Evolutionary conservation across 495 filamentous ascomycete genomes (phyloP).

Genomic region (Mycothermus thermophilus): DNA sequence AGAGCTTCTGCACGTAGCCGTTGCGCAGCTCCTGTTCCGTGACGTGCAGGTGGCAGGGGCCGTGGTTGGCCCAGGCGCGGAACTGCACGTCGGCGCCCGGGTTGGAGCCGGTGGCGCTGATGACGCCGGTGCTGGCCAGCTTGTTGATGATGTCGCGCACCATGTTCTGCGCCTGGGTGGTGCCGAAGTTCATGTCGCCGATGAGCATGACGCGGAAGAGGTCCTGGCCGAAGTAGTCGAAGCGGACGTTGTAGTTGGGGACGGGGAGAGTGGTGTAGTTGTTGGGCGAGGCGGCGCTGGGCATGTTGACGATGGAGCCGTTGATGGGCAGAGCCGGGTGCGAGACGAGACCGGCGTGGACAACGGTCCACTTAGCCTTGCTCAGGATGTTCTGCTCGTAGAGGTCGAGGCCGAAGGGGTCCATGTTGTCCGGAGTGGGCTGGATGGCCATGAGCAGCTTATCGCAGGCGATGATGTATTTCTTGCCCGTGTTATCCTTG

Average conservation of each 20-base stretch:
- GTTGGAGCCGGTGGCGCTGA: constrained; percentile 8
- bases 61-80: constrained; percentile 25
- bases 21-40: constrained; percentile 8
- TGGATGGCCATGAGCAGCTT: constrained; percentile 29
- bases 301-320: constrained; percentile 15
- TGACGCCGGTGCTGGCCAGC: constrained; percentile 16
- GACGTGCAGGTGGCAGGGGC: constrained; percentile 24
- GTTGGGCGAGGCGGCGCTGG: constrained; percentile 8
- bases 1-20: constrained; percentile 38
- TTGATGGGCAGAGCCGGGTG: constrained; percentile 16
- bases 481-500: constrained; percentile 15
- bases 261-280: constrained; percentile 18
- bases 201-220: constrained; percentile 28
- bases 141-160: constrained; percentile 19
- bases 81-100: constrained; percentile 14
- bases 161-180: constrained; percentile 16
- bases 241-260: constrained; percentile 11
- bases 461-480: constrained; percentile 20
- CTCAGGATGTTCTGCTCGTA: constrained; percentile 20
- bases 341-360: constrained; percentile 25
- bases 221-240: constrained; percentile 14
- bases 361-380: constrained; percentile 19
- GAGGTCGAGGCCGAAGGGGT: constrained; percentile 22
- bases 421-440: constrained; percentile 22
- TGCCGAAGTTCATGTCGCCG: constrained; percentile 18